phyloP scores from a whole-genome alignment of 305 asterid genomes.

The Andrographis paniculata region DNA sequence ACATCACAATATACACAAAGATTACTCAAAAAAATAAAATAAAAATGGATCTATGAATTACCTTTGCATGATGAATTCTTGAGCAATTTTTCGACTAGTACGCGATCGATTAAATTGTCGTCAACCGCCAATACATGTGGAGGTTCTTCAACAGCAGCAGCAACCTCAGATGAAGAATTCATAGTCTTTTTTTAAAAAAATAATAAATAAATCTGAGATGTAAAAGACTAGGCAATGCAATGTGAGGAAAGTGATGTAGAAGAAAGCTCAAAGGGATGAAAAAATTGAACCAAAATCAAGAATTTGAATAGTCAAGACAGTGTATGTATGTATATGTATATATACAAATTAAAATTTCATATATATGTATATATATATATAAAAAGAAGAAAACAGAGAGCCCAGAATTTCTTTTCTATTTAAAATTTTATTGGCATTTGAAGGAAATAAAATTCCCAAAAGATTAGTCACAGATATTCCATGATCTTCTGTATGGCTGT shows the following conservation, averaged over 20 bases:
- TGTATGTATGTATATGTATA: no score
- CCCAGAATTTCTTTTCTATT: background rate
- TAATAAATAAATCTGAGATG: no score
- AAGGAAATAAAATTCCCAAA: constrained; percentile 19
- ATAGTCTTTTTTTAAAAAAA: no score
- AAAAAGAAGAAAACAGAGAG: background rate
- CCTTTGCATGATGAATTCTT: constrained; percentile 58
- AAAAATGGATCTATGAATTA: constrained; percentile 10
- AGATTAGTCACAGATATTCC: constrained; percentile 30
- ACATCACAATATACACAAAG: background rate
- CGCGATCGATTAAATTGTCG: constrained; percentile 50
- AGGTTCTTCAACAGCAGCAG: constrained; percentile 19
- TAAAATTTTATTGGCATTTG: constrained; percentile 13
- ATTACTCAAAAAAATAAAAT: background rate
- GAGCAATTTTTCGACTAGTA: constrained; percentile 47
- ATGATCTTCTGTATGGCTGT: constrained; percentile 31
- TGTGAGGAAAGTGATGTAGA: background rate
- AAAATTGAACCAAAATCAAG: background rate
- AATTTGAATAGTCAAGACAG: no score
- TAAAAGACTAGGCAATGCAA: no score
- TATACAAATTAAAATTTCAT: no score
- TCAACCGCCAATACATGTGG: constrained; percentile 63
- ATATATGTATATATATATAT: no score
- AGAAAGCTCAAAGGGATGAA: background rate
- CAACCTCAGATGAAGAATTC: constrained; percentile 5